These are phyloP conservation scores for Teunomyces cretensis DNA, from an alignment of 805 yeast species.

Conservation along the genomic window DNA sequence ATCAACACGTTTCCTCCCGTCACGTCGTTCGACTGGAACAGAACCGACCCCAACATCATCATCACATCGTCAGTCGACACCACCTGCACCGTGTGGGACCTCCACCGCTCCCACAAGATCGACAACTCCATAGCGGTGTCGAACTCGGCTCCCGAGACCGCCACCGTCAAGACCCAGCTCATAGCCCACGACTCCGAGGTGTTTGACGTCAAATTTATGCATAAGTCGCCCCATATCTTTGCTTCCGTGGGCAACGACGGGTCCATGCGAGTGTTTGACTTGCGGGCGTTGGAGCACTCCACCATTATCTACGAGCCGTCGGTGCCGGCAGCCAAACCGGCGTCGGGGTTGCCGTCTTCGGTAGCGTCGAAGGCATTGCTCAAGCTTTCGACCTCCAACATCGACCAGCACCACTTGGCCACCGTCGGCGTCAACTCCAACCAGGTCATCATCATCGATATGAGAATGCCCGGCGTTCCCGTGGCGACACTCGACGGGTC, in stretches of 20 bases:
- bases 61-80: slow-evolving; percentile 92
- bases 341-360: too few relatives aligned
- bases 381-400: slow-evolving; percentile 72
- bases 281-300: slow-evolving; percentile 85
- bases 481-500: slow-evolving; percentile 62
- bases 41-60: slow-evolving; percentile 61
- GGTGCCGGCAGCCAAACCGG: background rate
- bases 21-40: slow-evolving; percentile 93
- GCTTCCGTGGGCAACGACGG: slow-evolving; percentile 97
- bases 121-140: slow-evolving; percentile 8
- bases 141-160: slow-evolving; percentile 35
- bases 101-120: slow-evolving; percentile 31
- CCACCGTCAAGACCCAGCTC: slow-evolving; percentile 81
- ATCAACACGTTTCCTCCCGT: slow-evolving; percentile 73
- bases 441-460: slow-evolving; percentile 69
- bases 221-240: slow-evolving; percentile 72
- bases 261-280: slow-evolving; percentile 86
- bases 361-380: slow-evolving; percentile 55
- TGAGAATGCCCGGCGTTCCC: slow-evolving; percentile 87
- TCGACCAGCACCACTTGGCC: slow-evolving; percentile 81
- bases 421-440: slow-evolving; percentile 73
- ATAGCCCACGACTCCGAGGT: slow-evolving; percentile 97
- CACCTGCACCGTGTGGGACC: slow-evolving; percentile 96
- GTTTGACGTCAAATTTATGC: slow-evolving; percentile 82
- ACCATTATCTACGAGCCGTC: slow-evolving; percentile 90